Conservation (phyloP, 169 alveolate species). For the Eimeria brunetti region DNA sequence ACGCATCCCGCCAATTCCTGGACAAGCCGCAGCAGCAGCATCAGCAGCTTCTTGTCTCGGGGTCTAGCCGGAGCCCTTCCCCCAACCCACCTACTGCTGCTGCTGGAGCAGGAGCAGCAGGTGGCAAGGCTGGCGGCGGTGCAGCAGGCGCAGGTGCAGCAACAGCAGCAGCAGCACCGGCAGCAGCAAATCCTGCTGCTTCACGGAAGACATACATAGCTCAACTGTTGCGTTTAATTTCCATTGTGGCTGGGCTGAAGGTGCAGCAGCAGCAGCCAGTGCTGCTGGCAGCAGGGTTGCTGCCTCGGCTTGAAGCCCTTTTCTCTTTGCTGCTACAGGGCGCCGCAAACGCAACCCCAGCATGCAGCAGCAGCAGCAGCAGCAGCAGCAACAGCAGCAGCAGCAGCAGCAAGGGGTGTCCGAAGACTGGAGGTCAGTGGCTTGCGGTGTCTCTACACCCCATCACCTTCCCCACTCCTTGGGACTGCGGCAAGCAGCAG, state of each 20-base stretch:
- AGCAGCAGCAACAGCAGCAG: slow-evolving; percentile 38
- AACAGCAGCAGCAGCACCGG: slow-evolving; percentile 38
- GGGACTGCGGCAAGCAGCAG: no score
- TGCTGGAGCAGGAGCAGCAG: neutral
- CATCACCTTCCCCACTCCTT: slow-evolving; percentile 31
- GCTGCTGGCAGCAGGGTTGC: slow-evolving; percentile 42
- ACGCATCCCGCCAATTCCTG: neutral
- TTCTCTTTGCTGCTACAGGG: slow-evolving; percentile 13
- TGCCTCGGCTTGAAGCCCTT: slow-evolving; percentile 25
- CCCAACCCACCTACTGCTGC: slow-evolving; percentile 7
- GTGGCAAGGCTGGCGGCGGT: neutral
- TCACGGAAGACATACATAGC: neutral
- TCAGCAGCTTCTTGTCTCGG: slow-evolving; percentile 23
- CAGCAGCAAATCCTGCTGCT: neutral
- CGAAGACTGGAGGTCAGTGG: slow-evolving; percentile 30
- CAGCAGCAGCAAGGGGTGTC: slow-evolving; percentile 31
- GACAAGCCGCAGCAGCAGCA: neutral
- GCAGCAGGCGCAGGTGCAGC: neutral
- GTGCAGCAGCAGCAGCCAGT: slow-evolving; percentile 53
- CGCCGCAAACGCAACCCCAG: neutral
- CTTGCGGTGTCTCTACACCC: slow-evolving; percentile 59
- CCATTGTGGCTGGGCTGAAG: slow-evolving; percentile 10
- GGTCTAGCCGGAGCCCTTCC: slow-evolving; percentile 28
- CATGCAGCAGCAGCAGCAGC: slow-evolving; percentile 39
- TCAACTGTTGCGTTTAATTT: slow-evolving; percentile 3